A percentile compares a stretch with the other conserved stretches of the same genome.
These are phyloP conservation scores for Mrakia frigida DNA, from an alignment of 768 basidiomycete species.

Conservation along the genomic window DNA sequence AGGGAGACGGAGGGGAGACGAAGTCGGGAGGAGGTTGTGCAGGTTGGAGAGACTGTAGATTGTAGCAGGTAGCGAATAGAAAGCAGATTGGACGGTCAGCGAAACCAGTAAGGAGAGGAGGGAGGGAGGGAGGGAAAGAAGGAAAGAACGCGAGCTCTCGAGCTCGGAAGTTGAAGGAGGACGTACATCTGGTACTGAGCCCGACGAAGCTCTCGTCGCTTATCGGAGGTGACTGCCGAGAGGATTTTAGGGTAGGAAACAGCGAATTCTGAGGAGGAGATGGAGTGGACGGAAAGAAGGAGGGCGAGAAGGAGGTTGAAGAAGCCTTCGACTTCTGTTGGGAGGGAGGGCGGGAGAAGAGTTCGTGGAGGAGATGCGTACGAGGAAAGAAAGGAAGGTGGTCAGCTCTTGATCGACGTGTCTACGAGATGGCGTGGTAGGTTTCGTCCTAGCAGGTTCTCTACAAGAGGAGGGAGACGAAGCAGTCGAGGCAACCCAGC, in stretches of 20 bases:
- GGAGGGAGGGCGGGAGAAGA: background rate
- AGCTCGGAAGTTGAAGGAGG: background rate
- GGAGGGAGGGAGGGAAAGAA: background rate
- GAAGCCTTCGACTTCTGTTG: slow-evolving; percentile 73
- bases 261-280: slow-evolving; percentile 26
- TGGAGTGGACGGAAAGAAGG: slow-evolving; percentile 57
- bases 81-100: background rate
- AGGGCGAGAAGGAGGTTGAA: slow-evolving; percentile 78
- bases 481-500: too few relatives aligned
- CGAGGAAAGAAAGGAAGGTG: too few relatives aligned
- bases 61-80: background rate
- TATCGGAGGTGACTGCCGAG: slow-evolving; percentile 54
- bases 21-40: slow-evolving; percentile 68
- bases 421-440: too few relatives aligned
- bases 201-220: slow-evolving; percentile 51
- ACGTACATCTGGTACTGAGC: slow-evolving; percentile 73
- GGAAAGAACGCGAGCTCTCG: background rate
- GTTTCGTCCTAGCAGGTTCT: too few relatives aligned
- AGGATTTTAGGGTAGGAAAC: slow-evolving; percentile 47
- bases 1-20: slow-evolving; percentile 58
- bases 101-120: background rate
- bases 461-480: too few relatives aligned
- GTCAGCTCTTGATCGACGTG: too few relatives aligned
- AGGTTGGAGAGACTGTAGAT: slow-evolving; percentile 66
- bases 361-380: too few relatives aligned